Evolutionary conservation across 1,139 yeast genomes (phyloP).

Genomic region (Geotrichum macrosporum): DNA sequence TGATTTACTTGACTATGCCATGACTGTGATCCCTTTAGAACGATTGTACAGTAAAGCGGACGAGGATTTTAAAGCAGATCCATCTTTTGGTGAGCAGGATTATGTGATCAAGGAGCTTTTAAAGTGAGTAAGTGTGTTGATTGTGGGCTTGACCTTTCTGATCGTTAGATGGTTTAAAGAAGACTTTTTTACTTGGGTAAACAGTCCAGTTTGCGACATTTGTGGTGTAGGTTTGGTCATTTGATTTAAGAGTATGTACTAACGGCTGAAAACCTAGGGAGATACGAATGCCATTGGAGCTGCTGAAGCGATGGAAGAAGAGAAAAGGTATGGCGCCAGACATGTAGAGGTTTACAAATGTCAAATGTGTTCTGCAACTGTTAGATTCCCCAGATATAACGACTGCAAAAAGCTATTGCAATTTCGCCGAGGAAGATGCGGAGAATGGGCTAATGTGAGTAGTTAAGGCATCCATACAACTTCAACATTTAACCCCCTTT

Average conservation of each 20-base stretch:
- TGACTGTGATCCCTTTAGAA: constrained; percentile 39
- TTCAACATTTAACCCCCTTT: too few relatives aligned
- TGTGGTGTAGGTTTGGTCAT: constrained; percentile 47
- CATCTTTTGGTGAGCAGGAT: constrained; percentile 56
- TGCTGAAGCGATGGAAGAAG: constrained; percentile 42
- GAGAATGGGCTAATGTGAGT: constrained; percentile 79
- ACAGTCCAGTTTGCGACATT: constrained; percentile 55
- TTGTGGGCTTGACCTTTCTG: constrained; percentile 2
- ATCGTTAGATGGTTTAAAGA: constrained; percentile 60
- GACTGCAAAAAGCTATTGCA: constrained; percentile 58
- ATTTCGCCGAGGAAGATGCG: constrained; percentile 77
- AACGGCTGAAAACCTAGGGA: constrained; percentile 29
- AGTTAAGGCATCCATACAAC: too few relatives aligned
- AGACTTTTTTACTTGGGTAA: constrained; percentile 80
- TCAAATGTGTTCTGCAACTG: constrained; percentile 42
- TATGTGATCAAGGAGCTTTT: constrained; percentile 62
- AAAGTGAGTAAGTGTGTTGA: constrained; percentile 16
- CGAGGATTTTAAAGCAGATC: constrained; percentile 34
- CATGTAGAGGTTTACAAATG: constrained; percentile 64
- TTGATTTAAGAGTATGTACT: constrained; percentile 21
- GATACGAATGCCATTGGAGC: constrained; percentile 40
- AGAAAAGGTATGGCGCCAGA: constrained; percentile 46
- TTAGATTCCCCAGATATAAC: constrained; percentile 73
- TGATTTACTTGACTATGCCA: constrained; percentile 38
- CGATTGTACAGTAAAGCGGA: constrained; percentile 41